These are phyloP conservation scores for Lophium mytilinum DNA, from an alignment of 495 filamentous ascomycete species.

Conservation along the genomic window DNA sequence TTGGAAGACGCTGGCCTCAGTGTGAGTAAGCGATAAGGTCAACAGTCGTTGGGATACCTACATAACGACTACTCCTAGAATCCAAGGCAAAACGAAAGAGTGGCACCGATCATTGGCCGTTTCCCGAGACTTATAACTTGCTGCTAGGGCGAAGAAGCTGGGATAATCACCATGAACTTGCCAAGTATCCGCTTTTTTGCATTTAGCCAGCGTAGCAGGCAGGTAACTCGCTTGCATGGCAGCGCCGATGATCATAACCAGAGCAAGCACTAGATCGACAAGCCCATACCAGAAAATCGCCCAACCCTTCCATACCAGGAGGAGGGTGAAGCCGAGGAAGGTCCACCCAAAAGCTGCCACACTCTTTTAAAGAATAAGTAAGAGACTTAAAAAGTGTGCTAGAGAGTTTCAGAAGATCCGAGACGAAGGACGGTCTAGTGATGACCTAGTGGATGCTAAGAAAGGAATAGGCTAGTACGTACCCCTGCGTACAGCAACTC, in stretches of 20 bases:
- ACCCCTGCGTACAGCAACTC: conserved; percentile 2
- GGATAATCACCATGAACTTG: conserved; percentile 1
- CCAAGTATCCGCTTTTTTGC: conserved; percentile 10
- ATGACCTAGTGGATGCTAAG: background rate
- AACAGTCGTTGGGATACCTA: background rate
- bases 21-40: background rate
- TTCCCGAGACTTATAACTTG: background rate
- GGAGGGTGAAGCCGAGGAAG: conserved; percentile 9
- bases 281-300: conserved; percentile 11
- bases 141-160: conserved; percentile 11
- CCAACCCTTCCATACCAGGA: conserved; percentile 1
- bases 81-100: conserved; percentile 8
- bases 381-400: background rate
- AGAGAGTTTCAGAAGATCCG: background rate
- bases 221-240: conserved; percentile 15
- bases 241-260: conserved; percentile 1
- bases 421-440: background rate
- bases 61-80: background rate
- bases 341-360: conserved; percentile 12
- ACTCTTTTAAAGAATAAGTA: conserved; percentile 2
- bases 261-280: conserved; percentile 8
- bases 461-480: conserved; percentile 2
- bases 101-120: conserved; percentile 1
- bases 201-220: background rate
- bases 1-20: conserved; percentile 8